These are phyloP conservation scores for Chalara sp. DNA, from an alignment of 2,329 filamentous ascomycete species.

Conservation along the genomic window DNA sequence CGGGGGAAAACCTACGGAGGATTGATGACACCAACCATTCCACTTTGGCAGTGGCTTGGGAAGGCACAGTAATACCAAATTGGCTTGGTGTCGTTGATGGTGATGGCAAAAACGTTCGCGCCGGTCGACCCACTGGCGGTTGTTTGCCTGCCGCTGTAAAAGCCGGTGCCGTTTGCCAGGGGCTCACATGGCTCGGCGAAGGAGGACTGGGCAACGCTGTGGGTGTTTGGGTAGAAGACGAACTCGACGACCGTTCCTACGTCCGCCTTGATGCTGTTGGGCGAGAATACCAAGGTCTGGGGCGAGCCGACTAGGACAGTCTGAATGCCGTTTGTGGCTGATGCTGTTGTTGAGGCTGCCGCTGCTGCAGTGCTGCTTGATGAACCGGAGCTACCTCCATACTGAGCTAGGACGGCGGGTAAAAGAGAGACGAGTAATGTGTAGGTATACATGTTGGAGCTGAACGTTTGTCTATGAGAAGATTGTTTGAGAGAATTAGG, in stretches of 20 bases:
- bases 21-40: background rate
- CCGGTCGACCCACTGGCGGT: slow-evolving; percentile 14
- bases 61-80: slow-evolving; percentile 34
- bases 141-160: slow-evolving; percentile 16
- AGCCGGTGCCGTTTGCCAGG: slow-evolving; percentile 17
- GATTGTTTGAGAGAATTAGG: too few species aligned
- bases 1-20: background rate
- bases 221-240: slow-evolving; percentile 45
- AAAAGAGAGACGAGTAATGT: background rate
- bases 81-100: slow-evolving; percentile 32
- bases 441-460: background rate
- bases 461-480: too few species aligned
- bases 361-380: background rate
- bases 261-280: slow-evolving; percentile 40
- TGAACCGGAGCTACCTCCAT: background rate
- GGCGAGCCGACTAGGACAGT: slow-evolving; percentile 26
- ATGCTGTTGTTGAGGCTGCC: background rate
- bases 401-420: background rate
- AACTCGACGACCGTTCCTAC: slow-evolving; percentile 47
- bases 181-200: slow-evolving; percentile 29
- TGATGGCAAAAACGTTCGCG: slow-evolving; percentile 33
- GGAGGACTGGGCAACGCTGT: slow-evolving; percentile 37
- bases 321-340: slow-evolving; percentile 12
- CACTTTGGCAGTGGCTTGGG: background rate
- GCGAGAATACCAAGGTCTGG: slow-evolving; percentile 38